Conservation (phyloP, 2,329 filamentous ascomycete species). For the Calcarisporium arbuscula region DNA sequence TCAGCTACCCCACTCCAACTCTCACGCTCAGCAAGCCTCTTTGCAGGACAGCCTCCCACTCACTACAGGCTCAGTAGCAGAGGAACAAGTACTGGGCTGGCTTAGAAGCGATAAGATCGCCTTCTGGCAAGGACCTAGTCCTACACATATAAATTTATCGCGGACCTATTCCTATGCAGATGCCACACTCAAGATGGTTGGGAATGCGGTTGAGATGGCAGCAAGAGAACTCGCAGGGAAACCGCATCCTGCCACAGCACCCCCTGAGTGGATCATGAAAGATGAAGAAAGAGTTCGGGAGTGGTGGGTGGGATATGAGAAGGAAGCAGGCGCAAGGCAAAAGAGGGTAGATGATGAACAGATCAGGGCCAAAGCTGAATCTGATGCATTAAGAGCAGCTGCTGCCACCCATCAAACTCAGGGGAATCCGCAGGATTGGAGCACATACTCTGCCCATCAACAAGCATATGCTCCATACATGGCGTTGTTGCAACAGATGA, state of each 20-base stretch:
- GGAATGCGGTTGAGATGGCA: conserved; percentile 35
- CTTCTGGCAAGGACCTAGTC: conserved; percentile 36
- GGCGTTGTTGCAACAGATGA: conserved; percentile 35
- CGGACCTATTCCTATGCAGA: conserved; percentile 35
- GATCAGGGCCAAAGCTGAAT: conserved; percentile 25
- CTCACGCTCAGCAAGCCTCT: conserved; percentile 7
- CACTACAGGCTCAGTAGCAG: conserved; percentile 25
- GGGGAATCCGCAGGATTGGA: conserved; percentile 19
- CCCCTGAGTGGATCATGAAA: conserved; percentile 45
- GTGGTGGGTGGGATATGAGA: conserved; percentile 46
- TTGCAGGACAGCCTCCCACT: conserved; percentile 21
- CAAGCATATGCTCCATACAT: conserved; percentile 33
- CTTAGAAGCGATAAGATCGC: conserved; percentile 38
- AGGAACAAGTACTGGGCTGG: conserved; percentile 35
- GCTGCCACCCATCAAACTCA: conserved; percentile 10
- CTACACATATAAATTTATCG: conserved; percentile 25
- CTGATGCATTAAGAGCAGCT: conserved; percentile 20
- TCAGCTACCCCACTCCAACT: conserved; percentile 7
- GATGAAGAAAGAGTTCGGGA: conserved; percentile 40
- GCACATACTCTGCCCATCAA: conserved; percentile 20
- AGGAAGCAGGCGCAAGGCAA: conserved; percentile 29
- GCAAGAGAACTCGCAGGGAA: conserved; percentile 36
- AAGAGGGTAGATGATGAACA: conserved; percentile 32
- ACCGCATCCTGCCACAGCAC: conserved; percentile 42
- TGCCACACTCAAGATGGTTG: conserved; percentile 34